Evolutionary conservation across 305 asterid genomes (phyloP), one percentile per base, ranked within the genome.

Genomic region (Fraxinus dipetala): DNA sequence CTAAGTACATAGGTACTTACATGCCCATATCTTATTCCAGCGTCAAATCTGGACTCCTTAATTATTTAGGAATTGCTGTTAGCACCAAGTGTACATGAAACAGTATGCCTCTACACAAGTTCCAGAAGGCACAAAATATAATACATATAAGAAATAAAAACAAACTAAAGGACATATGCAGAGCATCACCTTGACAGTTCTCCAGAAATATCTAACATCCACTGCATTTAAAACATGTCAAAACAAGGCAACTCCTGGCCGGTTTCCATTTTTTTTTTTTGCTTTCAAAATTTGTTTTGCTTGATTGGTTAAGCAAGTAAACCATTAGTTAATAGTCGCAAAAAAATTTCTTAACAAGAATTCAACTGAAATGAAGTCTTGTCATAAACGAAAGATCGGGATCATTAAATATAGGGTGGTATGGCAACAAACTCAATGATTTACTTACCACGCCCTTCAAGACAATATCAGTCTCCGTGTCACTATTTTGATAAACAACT

Each of bases 401-500:
- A 63, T 28, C 74, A 67, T 3, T 28, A 67, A 67, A 67, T 34
- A 65, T 67, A 13, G 36, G 18, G 18, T 26, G 35, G 43, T 70
- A 70, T 70, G 75, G 63, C 34, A 14, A 14, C 36, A n/a, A 48
- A 78, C 38, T 45, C 5, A 69, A 74, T 5, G 16, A 43, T 20
- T n/a, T 73, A 82, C 96, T 83, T 87, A 94, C 98, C 95, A 96
- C 98, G 8, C 98, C 99, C 94, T 94, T 96, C 91, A 96, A 87
- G 86, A 94, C 96, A 31, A 94, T 89, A 85, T 96, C 98, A 1
- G 97, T 94, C 77, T 94, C 98, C 14, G 97, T 84, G 80, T 95
- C 98, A 1, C 77, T 86, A 80, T 87, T 95, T 82, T 91, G 94
- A 85, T 95, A 95, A 75, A 95, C 99, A 80, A 94, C 99, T 81